Conservation (phyloP, 805 yeast genomes). For the Jamesozyma gamospora region DNA sequence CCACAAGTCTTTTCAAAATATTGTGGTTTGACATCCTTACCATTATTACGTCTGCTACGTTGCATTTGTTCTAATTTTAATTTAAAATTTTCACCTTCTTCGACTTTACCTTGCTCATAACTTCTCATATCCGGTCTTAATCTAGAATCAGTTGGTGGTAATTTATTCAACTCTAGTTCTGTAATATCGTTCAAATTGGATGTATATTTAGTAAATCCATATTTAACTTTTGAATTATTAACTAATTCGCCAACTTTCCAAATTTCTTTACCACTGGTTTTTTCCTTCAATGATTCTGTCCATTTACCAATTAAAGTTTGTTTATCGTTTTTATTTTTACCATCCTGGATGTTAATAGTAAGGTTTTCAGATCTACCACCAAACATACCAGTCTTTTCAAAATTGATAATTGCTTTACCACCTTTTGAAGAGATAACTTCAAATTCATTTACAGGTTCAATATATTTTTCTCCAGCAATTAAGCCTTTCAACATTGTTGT, state of each 20-base stretch:
- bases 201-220: slow-evolving; percentile 79
- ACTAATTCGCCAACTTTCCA: slow-evolving; percentile 71
- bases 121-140: slow-evolving; percentile 73
- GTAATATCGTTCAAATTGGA: slow-evolving; percentile 77
- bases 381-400: slow-evolving; percentile 74
- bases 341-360: slow-evolving; percentile 32
- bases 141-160: slow-evolving; percentile 87
- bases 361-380: slow-evolving; percentile 67
- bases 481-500: slow-evolving; percentile 73
- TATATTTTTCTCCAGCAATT: slow-evolving; percentile 89
- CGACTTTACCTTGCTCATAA: slow-evolving; percentile 62
- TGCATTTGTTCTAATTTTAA: slow-evolving; percentile 66
- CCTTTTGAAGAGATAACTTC: slow-evolving; percentile 63
- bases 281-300: slow-evolving; percentile 56
- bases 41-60: slow-evolving; percentile 58
- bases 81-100: slow-evolving; percentile 63
- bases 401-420: slow-evolving; percentile 56
- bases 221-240: slow-evolving; percentile 48
- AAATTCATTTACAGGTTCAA: slow-evolving; percentile 71
- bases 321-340: slow-evolving; percentile 12
- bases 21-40: slow-evolving; percentile 44
- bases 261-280: slow-evolving; percentile 30
- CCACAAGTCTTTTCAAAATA: slow-evolving; percentile 44
- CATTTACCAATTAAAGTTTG: slow-evolving; percentile 55
- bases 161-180: slow-evolving; percentile 45